These are phyloP conservation scores for Saccharomyces hybrid DNA, from an alignment of 1,139 yeast species.

Conservation along the genomic window DNA sequence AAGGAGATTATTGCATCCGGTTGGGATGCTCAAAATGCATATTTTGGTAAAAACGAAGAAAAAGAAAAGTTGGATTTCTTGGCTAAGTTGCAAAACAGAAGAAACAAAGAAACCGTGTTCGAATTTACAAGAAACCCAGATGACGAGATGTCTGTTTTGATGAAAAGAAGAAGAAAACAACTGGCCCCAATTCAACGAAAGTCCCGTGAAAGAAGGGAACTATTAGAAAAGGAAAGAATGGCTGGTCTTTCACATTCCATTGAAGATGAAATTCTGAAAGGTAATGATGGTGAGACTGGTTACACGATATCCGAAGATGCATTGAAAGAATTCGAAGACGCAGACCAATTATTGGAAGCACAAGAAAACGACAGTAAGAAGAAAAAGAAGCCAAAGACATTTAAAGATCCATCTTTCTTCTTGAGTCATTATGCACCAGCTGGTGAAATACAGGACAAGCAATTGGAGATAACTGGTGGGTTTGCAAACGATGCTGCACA, in stretches of 20 bases:
- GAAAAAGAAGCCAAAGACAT: conserved; percentile 37
- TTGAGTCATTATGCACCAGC: conserved; percentile 88
- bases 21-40: conserved; percentile 83
- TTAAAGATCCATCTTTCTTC: conserved; percentile 75
- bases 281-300: conserved; percentile 49
- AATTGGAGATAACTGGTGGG: conserved; percentile 49
- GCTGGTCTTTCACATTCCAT: conserved; percentile 70
- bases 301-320: conserved; percentile 49
- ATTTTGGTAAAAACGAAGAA: conserved; percentile 69
- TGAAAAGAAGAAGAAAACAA: conserved; percentile 80
- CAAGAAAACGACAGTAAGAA: conserved; percentile 31
- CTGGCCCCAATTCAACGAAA: conserved; percentile 80
- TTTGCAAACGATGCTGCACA: conserved; percentile 78
- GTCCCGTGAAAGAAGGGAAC: conserved; percentile 61
- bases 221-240: conserved; percentile 64
- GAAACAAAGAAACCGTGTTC: conserved; percentile 82
- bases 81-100: conserved; percentile 59
- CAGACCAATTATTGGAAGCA: conserved; percentile 40
- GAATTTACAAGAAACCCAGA: conserved; percentile 67
- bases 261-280: conserved; percentile 62
- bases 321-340: conserved; percentile 55
- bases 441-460: conserved; percentile 75
- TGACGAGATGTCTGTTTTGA: conserved; percentile 68
- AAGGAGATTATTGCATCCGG: conserved; percentile 71
- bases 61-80: conserved; percentile 67